Evolutionary conservation across 495 filamentous ascomycete genomes (phyloP).

Genomic region (Hyaloscypha bicolor): DNA sequence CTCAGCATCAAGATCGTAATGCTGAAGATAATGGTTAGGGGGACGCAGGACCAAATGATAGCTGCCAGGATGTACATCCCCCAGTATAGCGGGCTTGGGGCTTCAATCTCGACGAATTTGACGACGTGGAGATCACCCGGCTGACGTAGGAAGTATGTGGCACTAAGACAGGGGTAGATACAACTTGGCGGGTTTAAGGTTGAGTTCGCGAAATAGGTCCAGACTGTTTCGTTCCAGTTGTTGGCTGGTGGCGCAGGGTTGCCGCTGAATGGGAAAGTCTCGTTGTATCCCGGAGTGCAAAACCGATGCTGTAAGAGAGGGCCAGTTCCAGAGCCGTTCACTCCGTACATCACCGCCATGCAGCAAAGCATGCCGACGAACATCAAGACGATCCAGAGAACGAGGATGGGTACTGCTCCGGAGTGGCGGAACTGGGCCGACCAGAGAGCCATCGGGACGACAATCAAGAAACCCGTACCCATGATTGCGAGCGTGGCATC

Average conservation of each 20-base stretch:
- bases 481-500: conserved; percentile 14
- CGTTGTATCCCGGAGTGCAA: conserved; percentile 6
- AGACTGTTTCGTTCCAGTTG: conserved; percentile 16
- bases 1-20: neutral
- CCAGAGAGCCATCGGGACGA: conserved; percentile 14
- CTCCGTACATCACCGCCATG: neutral
- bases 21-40: conserved; percentile 2
- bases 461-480: conserved; percentile 1
- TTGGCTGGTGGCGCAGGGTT: neutral
- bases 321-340: neutral
- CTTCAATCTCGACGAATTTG: neutral
- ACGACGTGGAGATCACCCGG: neutral
- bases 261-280: conserved; percentile 4
- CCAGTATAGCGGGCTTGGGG: neutral
- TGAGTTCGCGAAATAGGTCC: neutral
- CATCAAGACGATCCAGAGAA: conserved; percentile 12
- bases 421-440: neutral
- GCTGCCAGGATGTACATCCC: neutral
- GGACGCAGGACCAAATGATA: neutral
- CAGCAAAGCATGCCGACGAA: conserved; percentile 14
- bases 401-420: conserved; percentile 10
- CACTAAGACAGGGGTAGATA: conserved; percentile 9
- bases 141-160: neutral
- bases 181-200: neutral
- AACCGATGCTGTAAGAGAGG: conserved; percentile 1